Percentiles rank a stretch among this genome's conserved stretches.
phyloP scores from a whole-genome alignment of 2,329 filamentous ascomycete species.

The Fusarium denticulatum region DNA sequence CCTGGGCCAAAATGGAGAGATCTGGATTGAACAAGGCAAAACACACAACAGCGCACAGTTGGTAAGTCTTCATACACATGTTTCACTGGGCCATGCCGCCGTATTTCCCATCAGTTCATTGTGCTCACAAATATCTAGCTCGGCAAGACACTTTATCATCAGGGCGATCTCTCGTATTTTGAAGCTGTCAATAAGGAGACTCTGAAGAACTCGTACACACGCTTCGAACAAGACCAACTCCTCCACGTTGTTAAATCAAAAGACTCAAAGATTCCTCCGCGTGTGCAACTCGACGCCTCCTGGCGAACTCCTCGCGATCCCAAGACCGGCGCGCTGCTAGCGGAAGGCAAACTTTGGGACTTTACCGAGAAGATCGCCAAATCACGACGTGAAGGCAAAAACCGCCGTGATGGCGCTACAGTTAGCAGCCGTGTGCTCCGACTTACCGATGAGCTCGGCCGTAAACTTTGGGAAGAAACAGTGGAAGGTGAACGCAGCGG shows the following conservation, averaged over 20 bases:
- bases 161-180: slow-evolving; percentile 96
- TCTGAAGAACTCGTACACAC: slow-evolving; percentile 88
- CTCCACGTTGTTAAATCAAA: slow-evolving; percentile 77
- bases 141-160: slow-evolving; percentile 96
- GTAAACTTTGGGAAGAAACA: slow-evolving; percentile 72
- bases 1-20: slow-evolving; percentile 63
- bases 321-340: slow-evolving; percentile 67
- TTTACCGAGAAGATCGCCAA: slow-evolving; percentile 90
- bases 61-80: slow-evolving; percentile 55
- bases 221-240: slow-evolving; percentile 92
- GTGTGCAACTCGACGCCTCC: slow-evolving; percentile 74
- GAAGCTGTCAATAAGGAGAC: slow-evolving; percentile 99
- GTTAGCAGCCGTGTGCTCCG: slow-evolving; percentile 83
- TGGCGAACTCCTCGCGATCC: slow-evolving; percentile 78
- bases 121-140: slow-evolving; percentile 61
- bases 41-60: slow-evolving; percentile 85
- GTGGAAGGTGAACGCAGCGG: slow-evolving; percentile 50
- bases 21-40: slow-evolving; percentile 81
- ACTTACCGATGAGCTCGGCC: slow-evolving; percentile 79
- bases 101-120: background rate
- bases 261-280: slow-evolving; percentile 68
- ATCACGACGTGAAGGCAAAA: slow-evolving; percentile 90
- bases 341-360: slow-evolving; percentile 85
- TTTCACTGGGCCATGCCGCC: background rate
- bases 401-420: slow-evolving; percentile 90